Evolutionary conservation across 1,139 yeast genomes (phyloP).

Genomic region (Debaryomyces coudertii): DNA sequence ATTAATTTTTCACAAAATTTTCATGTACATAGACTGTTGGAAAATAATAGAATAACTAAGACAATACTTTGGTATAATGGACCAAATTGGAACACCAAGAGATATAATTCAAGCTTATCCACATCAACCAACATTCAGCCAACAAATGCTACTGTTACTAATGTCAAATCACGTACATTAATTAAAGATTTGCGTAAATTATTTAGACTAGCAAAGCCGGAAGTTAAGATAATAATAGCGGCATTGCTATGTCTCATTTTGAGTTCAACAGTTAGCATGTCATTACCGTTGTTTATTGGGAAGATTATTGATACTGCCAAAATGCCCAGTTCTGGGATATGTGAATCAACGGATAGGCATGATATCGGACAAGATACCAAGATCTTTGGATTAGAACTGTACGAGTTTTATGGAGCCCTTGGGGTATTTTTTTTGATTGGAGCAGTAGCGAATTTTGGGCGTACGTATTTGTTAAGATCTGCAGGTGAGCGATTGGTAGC

Average conservation of each 20-base stretch:
- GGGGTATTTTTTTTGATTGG: constrained; percentile 64
- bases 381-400: constrained; percentile 37
- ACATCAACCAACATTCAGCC: neutral
- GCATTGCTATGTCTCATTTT: constrained; percentile 70
- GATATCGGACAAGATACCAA: constrained; percentile 25
- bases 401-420: constrained; percentile 39
- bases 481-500: constrained; percentile 89
- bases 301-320: constrained; percentile 52
- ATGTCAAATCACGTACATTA: constrained; percentile 2
- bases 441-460: constrained; percentile 76
- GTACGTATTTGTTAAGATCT: constrained; percentile 71
- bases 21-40: constrained; percentile 6
- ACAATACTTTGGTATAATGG: neutral
- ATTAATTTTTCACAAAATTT: neutral
- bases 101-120: constrained; percentile 2
- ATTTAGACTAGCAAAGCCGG: constrained; percentile 43
- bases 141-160: constrained; percentile 7
- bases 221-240: constrained; percentile 30
- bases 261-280: constrained; percentile 54
- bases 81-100: neutral
- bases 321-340: constrained; percentile 19
- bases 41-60: neutral
- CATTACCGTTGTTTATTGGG: constrained; percentile 83
- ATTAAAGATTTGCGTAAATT: constrained; percentile 30
- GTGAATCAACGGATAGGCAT: constrained; percentile 38